These are phyloP conservation scores for Suhomyces terraborum DNA, from an alignment of 1,139 yeast species.

Conservation along the genomic window DNA sequence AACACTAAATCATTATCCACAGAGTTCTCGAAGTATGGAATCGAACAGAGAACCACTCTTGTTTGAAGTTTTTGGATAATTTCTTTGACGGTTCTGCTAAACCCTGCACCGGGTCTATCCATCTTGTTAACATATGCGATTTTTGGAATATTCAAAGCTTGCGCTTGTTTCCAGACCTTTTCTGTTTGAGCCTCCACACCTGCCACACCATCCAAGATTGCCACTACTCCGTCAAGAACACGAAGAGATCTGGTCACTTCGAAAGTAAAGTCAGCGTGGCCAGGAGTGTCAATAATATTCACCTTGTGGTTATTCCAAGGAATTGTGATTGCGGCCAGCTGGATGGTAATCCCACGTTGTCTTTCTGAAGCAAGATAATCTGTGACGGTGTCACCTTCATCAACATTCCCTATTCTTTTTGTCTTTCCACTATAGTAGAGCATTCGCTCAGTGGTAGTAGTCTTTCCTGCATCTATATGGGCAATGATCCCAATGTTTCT, in stretches of 20 bases:
- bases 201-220: conserved; percentile 92
- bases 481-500: conserved; percentile 83
- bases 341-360: conserved; percentile 92
- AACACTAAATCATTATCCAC: conserved; percentile 50
- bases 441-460: conserved; percentile 91
- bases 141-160: conserved; percentile 64
- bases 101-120: conserved; percentile 97
- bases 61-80: conserved; percentile 77
- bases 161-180: conserved; percentile 92
- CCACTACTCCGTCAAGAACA: conserved; percentile 91
- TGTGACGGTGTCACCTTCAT: conserved; percentile 95
- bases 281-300: conserved; percentile 95
- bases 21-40: conserved; percentile 66
- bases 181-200: conserved; percentile 99
- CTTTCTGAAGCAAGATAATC: conserved; percentile 91
- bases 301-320: conserved; percentile 80
- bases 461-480: conserved; percentile 89
- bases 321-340: conserved; percentile 92
- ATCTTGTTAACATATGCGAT: conserved; percentile 85
- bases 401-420: conserved; percentile 85
- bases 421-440: conserved; percentile 84
- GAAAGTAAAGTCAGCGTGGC: conserved; percentile 96
- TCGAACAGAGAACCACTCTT: conserved; percentile 68
- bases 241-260: conserved; percentile 89
- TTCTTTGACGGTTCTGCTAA: conserved; percentile 84